Base-by-base conservation (phyloP, 768 basidiomycete species). In the Hebeloma cylindrosporum region DNA sequence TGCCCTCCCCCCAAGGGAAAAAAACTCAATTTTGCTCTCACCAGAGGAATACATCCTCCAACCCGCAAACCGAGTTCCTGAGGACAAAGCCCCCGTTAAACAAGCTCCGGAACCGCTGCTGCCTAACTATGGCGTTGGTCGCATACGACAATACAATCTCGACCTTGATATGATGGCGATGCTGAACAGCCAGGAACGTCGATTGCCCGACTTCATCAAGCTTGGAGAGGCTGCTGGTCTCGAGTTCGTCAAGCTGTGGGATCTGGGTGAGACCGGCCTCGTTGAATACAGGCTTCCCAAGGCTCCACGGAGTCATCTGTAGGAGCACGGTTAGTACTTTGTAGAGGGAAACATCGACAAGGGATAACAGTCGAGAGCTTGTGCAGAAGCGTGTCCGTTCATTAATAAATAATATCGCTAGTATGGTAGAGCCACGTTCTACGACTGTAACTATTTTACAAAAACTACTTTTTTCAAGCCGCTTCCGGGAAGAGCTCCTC, bases 401-500 rank as follows among this genome's bases (percentile, higher is more conserved):
- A 43, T 43, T 34, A 35, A 43, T 43, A 35, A 43, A 43, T 43
- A 43, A 21, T 43, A 43, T 43, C 42, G 42, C 36, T 43, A 43
- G 32, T n/a, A n/a, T n/a, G n/a, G n/a, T n/a, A n/a, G n/a, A n/a
- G 38, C 26, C 38, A 38, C 22, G 22, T 18, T 16, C 33, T 35
- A 35, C 33, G 17, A 35, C 33, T 10, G 14, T 6, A 18, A 20
- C 20, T 39, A 36, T 26, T 40, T 34, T 41, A 48, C 47, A 42
- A 20, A 33, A 10, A 25, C 30, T 48, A 43, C 40, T 38, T 48
- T 48, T 49, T 43, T 40, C 20, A 32, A 10, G 44, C 47, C 16
- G 65, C 69, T 41, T 70, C 69, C 3, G 78, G 78, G 53, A 71
- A 81, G 58, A 81, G 52, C 55, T 80, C 79, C n/a, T 56, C 52